Evolutionary conservation across 306 rosid genomes (phyloP).

Genomic region (Fagus sylvatica): DNA sequence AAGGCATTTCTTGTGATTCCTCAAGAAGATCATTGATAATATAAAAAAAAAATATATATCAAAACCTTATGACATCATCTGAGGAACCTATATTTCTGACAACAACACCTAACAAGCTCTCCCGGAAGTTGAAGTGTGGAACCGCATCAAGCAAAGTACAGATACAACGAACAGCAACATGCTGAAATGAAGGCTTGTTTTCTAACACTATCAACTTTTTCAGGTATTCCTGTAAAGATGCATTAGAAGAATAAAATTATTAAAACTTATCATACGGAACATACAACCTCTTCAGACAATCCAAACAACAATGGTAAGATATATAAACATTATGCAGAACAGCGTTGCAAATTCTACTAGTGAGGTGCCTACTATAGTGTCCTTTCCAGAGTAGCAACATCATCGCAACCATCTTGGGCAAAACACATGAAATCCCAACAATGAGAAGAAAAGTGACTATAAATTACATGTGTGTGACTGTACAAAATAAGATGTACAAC

Average conservation of each 20-base stretch:
- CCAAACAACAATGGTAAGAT: not conserved
- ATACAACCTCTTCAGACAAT: not conserved
- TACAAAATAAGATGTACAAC: no score
- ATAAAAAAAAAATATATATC: constrained; percentile 21
- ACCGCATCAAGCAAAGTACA: constrained; percentile 82
- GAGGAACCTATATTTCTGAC: constrained; percentile 73
- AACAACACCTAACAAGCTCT: constrained; percentile 69
- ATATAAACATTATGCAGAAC: not conserved
- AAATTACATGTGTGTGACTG: no score
- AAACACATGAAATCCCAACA: no score
- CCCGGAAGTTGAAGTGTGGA: constrained; percentile 87
- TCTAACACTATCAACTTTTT: constrained; percentile 72
- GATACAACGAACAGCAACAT: constrained; percentile 71
- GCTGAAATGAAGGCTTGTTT: constrained; percentile 61
- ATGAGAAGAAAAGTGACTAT: no score
- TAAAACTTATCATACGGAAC: constrained; percentile 9
- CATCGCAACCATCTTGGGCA: no score
- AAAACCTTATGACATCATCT: constrained; percentile 70
- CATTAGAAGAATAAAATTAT: constrained; percentile 11
- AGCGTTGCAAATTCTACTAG: not conserved
- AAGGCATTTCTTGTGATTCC: constrained; percentile 8
- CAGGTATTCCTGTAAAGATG: constrained; percentile 65
- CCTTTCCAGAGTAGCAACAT: no score
- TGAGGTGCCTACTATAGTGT: no score
- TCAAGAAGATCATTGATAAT: not conserved